A percentile compares a stretch with the other conserved stretches of the same genome.
phyloP scores from a whole-genome alignment of 2,329 filamentous ascomycete genomes.

The Exophiala aquamarina region DNA sequence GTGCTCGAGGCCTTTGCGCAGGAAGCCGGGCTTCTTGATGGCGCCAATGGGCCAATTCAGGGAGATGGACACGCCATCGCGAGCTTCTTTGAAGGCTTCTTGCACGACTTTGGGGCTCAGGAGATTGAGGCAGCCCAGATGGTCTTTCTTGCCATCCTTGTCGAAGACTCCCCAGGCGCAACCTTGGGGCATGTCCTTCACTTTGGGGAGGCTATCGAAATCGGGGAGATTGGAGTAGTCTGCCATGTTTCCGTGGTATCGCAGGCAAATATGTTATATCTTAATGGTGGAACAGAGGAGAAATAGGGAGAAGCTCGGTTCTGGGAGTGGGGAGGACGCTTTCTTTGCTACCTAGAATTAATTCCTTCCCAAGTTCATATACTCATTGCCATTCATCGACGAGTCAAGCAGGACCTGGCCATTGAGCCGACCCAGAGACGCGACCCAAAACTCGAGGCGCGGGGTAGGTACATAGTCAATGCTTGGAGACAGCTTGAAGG shows the following conservation, averaged over 20 bases:
- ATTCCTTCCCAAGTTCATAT: too few species aligned
- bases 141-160: conserved; percentile 51
- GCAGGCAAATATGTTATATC: too few species aligned
- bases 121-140: conserved; percentile 62
- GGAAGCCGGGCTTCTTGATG: conserved; percentile 17
- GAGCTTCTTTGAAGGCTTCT: conserved; percentile 56
- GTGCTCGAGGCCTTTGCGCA: conserved; percentile 18
- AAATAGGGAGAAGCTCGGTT: background rate
- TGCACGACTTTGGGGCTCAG: conserved; percentile 57
- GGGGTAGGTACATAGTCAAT: too few species aligned
- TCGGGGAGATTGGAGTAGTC: conserved; percentile 40
- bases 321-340: too few species aligned
- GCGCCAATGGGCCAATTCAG: conserved; percentile 50
- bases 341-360: too few species aligned
- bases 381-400: too few species aligned
- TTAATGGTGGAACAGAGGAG: too few species aligned
- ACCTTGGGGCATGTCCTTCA: conserved; percentile 40
- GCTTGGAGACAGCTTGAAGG: too few species aligned
- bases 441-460: too few species aligned
- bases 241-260: conserved; percentile 7
- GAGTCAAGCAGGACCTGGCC: too few species aligned
- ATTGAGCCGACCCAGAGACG: too few species aligned
- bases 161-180: conserved; percentile 61
- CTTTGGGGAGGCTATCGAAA: conserved; percentile 47
- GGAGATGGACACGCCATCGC: conserved; percentile 55